A percentile compares a stretch with the other conserved stretches of the same genome.
Evolutionary conservation across 805 yeast genomes (phyloP).

Genomic region (Schwanniomyces occidentalis): DNA sequence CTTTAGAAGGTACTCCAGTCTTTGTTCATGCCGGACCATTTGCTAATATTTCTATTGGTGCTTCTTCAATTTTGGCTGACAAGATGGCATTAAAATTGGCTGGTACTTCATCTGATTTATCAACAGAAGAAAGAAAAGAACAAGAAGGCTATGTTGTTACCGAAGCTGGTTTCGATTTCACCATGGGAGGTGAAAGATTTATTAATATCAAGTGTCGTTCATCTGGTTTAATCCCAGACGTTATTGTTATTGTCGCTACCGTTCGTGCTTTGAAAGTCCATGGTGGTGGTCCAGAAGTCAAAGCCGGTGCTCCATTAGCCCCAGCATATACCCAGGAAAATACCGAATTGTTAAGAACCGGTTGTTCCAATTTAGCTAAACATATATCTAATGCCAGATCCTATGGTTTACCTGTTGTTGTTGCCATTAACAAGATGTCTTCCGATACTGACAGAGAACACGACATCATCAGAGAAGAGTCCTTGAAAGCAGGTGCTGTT

Average conservation of each 20-base stretch:
- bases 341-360: conserved; percentile 64
- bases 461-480: conserved; percentile 63
- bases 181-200: conserved; percentile 91
- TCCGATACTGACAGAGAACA: conserved; percentile 71
- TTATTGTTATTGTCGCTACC: conserved; percentile 79
- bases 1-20: conserved; percentile 86
- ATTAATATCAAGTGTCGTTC: conserved; percentile 80
- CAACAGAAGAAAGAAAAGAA: conserved; percentile 43
- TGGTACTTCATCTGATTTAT: conserved; percentile 55
- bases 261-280: conserved; percentile 82
- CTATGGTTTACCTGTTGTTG: conserved; percentile 78
- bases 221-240: conserved; percentile 77
- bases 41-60: conserved; percentile 86
- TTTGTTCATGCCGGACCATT: conserved; percentile 88
- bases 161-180: conserved; percentile 88
- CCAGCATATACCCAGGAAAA: conserved; percentile 71
- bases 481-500: conserved; percentile 74
- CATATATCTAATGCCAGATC: conserved; percentile 71
- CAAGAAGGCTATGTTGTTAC: conserved; percentile 78
- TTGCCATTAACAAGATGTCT: conserved; percentile 78
- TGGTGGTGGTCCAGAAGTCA: conserved; percentile 88
- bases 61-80: conserved; percentile 81
- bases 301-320: conserved; percentile 80
- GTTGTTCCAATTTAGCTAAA: conserved; percentile 74
- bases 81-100: conserved; percentile 78